Percentiles rank a stretch among this genome's conserved stretches.
Evolutionary conservation across 257 asterid genomes (phyloP).

Genomic region (Gentiana straminea): DNA sequence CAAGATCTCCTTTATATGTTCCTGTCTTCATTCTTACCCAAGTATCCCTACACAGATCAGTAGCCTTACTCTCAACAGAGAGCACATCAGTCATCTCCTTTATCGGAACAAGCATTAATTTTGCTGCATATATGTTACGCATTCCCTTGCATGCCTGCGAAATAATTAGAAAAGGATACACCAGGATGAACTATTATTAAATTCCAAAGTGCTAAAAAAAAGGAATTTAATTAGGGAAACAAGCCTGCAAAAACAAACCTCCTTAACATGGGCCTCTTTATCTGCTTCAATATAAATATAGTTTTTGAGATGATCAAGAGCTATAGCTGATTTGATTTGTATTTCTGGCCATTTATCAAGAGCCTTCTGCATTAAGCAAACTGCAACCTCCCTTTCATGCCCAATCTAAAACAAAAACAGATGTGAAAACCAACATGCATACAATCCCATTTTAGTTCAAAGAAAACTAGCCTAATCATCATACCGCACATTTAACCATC

Average conservation of each 20-base stretch:
- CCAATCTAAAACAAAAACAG: conserved; percentile 45
- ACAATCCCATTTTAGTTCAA: neutral
- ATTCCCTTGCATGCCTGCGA: conserved; percentile 80
- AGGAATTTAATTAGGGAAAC: neutral
- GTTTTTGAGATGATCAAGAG: conserved; percentile 88
- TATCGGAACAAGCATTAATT: conserved; percentile 82
- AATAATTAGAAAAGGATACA: conserved; percentile 6
- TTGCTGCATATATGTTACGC: conserved; percentile 69
- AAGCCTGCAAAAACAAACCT: conserved; percentile 33
- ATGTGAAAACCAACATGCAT: conserved; percentile 2
- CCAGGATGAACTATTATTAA: neutral
- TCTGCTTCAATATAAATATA: conserved; percentile 85
- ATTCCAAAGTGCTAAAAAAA: neutral
- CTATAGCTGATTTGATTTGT: conserved; percentile 82
- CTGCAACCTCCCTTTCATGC: conserved; percentile 91
- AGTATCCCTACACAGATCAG: conserved; percentile 75
- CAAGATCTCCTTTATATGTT: conserved; percentile 92
- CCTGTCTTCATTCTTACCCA: conserved; percentile 98
- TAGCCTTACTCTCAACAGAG: conserved; percentile 89
- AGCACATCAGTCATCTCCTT: conserved; percentile 99
- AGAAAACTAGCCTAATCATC: conserved; percentile 11
- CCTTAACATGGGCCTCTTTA: conserved; percentile 92
- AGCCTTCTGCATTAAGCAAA: conserved; percentile 89
- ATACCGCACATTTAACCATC: conserved; percentile 99
- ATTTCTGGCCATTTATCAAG: conserved; percentile 78